Percentiles rank a stretch among this genome's conserved stretches.
Evolutionary conservation across 805 yeast species (phyloP).

Genomic region (Candida maris): DNA sequence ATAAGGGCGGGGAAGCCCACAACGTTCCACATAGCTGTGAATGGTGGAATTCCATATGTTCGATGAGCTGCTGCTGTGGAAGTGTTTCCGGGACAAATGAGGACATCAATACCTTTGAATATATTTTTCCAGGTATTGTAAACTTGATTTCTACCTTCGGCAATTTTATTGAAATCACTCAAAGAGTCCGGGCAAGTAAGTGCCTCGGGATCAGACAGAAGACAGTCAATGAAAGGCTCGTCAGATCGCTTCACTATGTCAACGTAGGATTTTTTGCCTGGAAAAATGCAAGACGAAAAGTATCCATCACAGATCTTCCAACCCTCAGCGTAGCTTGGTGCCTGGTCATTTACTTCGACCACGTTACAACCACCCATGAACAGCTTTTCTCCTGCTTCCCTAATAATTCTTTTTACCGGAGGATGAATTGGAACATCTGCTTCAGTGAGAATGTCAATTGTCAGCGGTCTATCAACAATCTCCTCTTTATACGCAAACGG

Average conservation of each 20-base stretch:
- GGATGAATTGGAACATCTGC: slow-evolving; percentile 54
- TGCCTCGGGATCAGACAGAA: not conserved
- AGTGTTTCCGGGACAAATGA: slow-evolving; percentile 15
- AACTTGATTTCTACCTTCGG: not conserved
- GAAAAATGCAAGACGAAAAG: slow-evolving; percentile 1
- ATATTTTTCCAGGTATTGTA: slow-evolving; percentile 11
- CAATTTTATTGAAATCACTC: too few species aligned
- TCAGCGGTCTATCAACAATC: not conserved
- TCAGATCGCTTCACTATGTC: not conserved
- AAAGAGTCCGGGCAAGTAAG: not conserved
- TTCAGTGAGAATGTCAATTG: slow-evolving; percentile 27
- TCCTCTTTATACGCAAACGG: slow-evolving; percentile 35
- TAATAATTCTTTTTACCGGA: slow-evolving; percentile 45
- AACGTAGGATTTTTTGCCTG: too few species aligned
- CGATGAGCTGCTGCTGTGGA: slow-evolving; percentile 20
- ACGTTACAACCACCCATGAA: slow-evolving; percentile 43
- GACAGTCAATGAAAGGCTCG: not conserved
- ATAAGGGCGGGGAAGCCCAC: slow-evolving; percentile 39
- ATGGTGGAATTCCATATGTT: slow-evolving; percentile 16
- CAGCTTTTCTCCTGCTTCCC: slow-evolving; percentile 26
- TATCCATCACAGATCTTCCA: slow-evolving; percentile 6
- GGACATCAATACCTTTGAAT: slow-evolving; percentile 10
- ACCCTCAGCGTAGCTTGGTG: slow-evolving; percentile 8
- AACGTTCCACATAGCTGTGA: slow-evolving; percentile 19
- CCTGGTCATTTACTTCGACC: slow-evolving; percentile 26